phyloP scores from a whole-genome alignment of 345 rosid species.

The Sisymbrium altissimum region DNA sequence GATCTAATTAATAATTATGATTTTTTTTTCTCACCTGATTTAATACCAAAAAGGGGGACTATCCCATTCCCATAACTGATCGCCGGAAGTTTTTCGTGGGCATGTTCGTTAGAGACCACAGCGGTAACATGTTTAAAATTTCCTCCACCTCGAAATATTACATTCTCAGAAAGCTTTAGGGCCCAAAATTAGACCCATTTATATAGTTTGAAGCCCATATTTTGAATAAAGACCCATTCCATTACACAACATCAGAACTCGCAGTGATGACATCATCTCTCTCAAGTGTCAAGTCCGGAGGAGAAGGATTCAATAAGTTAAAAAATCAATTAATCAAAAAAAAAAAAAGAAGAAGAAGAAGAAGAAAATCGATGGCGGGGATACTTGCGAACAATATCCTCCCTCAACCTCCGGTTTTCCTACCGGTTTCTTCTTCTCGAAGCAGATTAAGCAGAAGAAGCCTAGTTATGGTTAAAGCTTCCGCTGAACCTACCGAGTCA shows the following conservation, averaged over 20 bases:
- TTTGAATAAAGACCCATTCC: not conserved
- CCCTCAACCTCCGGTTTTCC: slow-evolving; percentile 38
- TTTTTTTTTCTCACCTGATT: too few species aligned
- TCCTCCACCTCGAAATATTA: too few species aligned
- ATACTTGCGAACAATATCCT: slow-evolving; percentile 48
- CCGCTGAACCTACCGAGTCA: slow-evolving; percentile 40
- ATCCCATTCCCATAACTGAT: too few species aligned
- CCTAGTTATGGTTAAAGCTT: slow-evolving; percentile 42
- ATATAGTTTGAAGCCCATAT: not conserved
- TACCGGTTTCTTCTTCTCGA: slow-evolving; percentile 30
- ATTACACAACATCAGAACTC: not conserved
- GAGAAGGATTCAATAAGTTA: too few species aligned
- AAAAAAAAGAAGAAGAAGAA: not conserved
- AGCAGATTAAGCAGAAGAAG: slow-evolving; percentile 28
- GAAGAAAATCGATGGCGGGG: slow-evolving; percentile 50
- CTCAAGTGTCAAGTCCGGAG: too few species aligned
- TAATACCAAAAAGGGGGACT: too few species aligned
- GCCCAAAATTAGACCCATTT: not conserved
- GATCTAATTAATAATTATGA: too few species aligned
- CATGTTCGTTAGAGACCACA: too few species aligned
- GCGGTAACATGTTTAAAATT: too few species aligned
- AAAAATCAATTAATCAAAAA: not conserved
- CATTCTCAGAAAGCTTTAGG: not conserved
- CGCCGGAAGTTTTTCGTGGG: too few species aligned
- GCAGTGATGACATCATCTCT: too few species aligned